Percentiles rank a stretch among this genome's conserved stretches.
Evolutionary conservation across 1,284 basidiomycete species (phyloP).

Genomic region (Ustilago sp.): DNA sequence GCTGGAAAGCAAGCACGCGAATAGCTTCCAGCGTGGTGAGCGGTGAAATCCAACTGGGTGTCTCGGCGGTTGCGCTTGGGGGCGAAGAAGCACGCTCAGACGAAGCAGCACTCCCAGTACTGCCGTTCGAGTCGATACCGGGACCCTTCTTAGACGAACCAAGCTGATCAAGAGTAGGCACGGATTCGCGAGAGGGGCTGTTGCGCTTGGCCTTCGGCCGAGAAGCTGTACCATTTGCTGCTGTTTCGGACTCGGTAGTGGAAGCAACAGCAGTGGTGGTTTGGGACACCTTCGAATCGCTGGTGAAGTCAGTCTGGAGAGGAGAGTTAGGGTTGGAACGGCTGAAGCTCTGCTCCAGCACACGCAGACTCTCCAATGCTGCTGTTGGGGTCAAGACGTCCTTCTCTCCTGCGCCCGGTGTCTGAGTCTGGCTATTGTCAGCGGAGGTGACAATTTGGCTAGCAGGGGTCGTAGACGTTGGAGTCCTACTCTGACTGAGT

Average conservation of each 20-base stretch:
- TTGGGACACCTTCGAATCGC: conserved; percentile 17
- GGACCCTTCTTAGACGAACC: neutral
- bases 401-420: conserved; percentile 1
- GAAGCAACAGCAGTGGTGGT: conserved; percentile 12
- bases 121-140: conserved; percentile 2
- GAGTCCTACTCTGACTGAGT: conserved; percentile 24
- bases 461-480: conserved; percentile 20
- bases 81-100: conserved; percentile 10
- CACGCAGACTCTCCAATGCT: conserved; percentile 32
- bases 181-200: conserved; percentile 39
- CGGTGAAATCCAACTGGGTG: conserved; percentile 34
- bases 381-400: conserved; percentile 11
- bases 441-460: conserved; percentile 8
- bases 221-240: neutral
- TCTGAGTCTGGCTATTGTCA: neutral
- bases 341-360: conserved; percentile 23
- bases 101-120: neutral
- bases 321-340: conserved; percentile 8
- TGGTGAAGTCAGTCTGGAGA: conserved; percentile 5
- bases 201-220: conserved; percentile 11
- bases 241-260: neutral
- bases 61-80: conserved; percentile 6
- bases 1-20: conserved; percentile 39
- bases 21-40: conserved; percentile 41
- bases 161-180: conserved; percentile 27